Evolutionary conservation across 2,329 filamentous ascomycete species (phyloP).

Genomic region (Sclerotinia trifoliorum): DNA sequence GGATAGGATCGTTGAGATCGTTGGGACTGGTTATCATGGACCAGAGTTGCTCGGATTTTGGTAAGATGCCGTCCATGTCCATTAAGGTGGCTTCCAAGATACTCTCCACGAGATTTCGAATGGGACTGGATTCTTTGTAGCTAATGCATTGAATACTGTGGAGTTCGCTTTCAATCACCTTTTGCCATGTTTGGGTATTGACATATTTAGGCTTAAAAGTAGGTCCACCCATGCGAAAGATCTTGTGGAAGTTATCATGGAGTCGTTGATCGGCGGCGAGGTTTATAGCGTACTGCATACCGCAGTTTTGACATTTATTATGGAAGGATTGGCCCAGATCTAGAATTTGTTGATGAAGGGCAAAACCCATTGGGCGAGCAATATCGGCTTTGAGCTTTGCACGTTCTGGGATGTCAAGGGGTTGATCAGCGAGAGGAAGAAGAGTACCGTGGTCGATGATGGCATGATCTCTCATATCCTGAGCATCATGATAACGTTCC

Average conservation of each 20-base stretch:
- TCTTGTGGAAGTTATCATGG: slow-evolving; percentile 24
- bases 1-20: slow-evolving; percentile 3
- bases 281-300: slow-evolving; percentile 27
- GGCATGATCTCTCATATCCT: slow-evolving; percentile 14
- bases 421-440: not conserved
- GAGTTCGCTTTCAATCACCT: slow-evolving; percentile 9
- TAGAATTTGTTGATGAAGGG: slow-evolving; percentile 23
- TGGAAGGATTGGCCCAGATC: slow-evolving; percentile 25
- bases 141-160: slow-evolving; percentile 1
- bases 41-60: slow-evolving; percentile 10
- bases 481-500: slow-evolving; percentile 7
- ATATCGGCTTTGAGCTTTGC: slow-evolving; percentile 15
- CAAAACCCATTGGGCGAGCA: not conserved
- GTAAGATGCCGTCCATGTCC: slow-evolving; percentile 19
- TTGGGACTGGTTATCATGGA: slow-evolving; percentile 22
- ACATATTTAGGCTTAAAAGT: not conserved
- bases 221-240: slow-evolving; percentile 9
- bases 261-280: slow-evolving; percentile 19
- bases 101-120: slow-evolving; percentile 6
- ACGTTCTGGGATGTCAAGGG: slow-evolving; percentile 1
- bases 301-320: slow-evolving; percentile 27
- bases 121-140: not conserved
- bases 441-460: slow-evolving; percentile 11
- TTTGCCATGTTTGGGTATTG: slow-evolving; percentile 14
- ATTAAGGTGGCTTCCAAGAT: slow-evolving; percentile 15